Base-by-base conservation (phyloP, 192 early-diverging fungal genomes). In the Podochytrium sp. region DNA sequence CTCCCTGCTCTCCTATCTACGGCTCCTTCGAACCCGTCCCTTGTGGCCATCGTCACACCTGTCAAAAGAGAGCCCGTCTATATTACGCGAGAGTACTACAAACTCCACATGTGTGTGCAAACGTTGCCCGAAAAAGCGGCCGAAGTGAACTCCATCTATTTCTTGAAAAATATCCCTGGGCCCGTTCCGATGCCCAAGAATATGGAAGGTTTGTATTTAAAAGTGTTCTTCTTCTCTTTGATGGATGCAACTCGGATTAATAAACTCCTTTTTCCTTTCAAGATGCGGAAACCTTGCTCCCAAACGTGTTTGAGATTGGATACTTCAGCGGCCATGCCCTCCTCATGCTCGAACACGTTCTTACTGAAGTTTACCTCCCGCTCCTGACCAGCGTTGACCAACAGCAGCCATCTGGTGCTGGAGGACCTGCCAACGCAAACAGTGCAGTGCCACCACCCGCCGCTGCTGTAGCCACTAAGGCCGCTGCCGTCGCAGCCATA, bases 311-410 rank as follows among this genome's bases (percentile, higher is more conserved):
- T 38, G 87, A 89, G 65, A 81, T 82, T 25, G 87, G 87, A 7
- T 86, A 87, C 47, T 78, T 87, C 55, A 80, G 81, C 16, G 80
- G 81, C 16, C 81, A 85, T 43, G 83, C 85, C 1, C 71, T 89
- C 14, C 49, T 83, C 16, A 89, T 86, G 84, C 78, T 89, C 12
- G 88, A 89, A 71, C 81, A 78, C 43, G 82, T 86, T 4, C 52
- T 89, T 12, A 73, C 79, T 40, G 86, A 89, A 41, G 76, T 89
- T 12, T 88, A 86, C 69, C 23, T 89, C 18, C 88, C 88, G 27
- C 71, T 89, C 4, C 77, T 89, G 4, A 78, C 52, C 39, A 76
- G 62, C 33, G 63, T 73, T 4, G 81, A 81, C 33, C 66, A 80
- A 7, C 61, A 32, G 12, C 2, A 27, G 29, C 10, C 40, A 18